Conservation (phyloP, 2,329 filamentous ascomycete genomes). For the Alternaria sp. region DNA sequence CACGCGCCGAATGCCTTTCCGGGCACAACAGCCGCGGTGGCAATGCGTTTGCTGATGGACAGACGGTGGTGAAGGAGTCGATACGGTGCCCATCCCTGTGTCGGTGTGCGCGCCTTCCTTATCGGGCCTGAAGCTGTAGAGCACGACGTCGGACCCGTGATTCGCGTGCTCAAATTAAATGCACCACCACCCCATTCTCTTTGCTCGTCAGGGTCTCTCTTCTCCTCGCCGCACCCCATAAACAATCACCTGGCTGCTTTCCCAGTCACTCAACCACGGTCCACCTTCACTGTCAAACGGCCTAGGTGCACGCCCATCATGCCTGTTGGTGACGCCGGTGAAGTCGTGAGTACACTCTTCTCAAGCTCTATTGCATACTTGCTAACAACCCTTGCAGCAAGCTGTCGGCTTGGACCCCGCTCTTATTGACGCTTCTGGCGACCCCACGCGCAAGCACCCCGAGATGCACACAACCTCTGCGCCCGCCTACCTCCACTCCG, state of each 20-base stretch:
- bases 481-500: constrained; percentile 38
- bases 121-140: constrained; percentile 9
- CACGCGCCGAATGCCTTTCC: constrained; percentile 6
- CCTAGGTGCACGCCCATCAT: constrained; percentile 27
- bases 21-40: constrained; percentile 27
- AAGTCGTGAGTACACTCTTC: constrained; percentile 24
- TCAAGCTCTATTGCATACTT: not conserved
- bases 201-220: constrained; percentile 17
- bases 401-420: constrained; percentile 43
- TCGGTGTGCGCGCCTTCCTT: constrained; percentile 19
- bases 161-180: constrained; percentile 17
- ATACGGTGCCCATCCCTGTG: constrained; percentile 12
- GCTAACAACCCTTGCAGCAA: constrained; percentile 27
- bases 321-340: constrained; percentile 35
- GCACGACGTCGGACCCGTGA: constrained; percentile 8
- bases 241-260: constrained; percentile 7
- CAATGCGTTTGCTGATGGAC: constrained; percentile 20
- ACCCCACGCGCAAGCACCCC: constrained; percentile 43
- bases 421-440: constrained; percentile 42
- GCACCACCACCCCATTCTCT: constrained; percentile 8
- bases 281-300: not conserved
- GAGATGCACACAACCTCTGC: constrained; percentile 29
- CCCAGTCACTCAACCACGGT: constrained; percentile 5
- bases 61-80: constrained; percentile 1
- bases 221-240: constrained; percentile 19